phyloP scores from a whole-genome alignment of 2,329 filamentous ascomycete genomes.

The Drechslerella stenobrocha region DNA sequence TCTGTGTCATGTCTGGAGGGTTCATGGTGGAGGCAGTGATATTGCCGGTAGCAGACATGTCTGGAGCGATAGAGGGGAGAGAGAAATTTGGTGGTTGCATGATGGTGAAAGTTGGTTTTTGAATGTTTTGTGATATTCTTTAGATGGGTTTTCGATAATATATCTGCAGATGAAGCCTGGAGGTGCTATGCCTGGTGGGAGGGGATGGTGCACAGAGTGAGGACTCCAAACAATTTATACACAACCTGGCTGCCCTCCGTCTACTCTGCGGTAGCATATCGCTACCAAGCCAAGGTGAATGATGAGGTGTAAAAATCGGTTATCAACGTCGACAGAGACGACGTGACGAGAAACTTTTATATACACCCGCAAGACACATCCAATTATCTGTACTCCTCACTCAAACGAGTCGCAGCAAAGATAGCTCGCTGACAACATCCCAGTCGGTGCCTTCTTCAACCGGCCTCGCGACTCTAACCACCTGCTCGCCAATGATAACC shows the following conservation, averaged over 20 bases:
- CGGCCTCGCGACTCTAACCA: slow-evolving; percentile 3
- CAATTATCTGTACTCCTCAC: no score
- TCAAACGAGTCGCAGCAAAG: not conserved
- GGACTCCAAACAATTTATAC: no score
- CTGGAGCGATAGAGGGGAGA: not conserved
- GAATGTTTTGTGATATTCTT: no score
- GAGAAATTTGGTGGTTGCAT: slow-evolving; percentile 38
- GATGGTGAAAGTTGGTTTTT: slow-evolving; percentile 4
- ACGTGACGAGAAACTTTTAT: no score
- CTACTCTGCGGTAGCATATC: no score
- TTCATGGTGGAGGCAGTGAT: slow-evolving; percentile 1
- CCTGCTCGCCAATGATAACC: slow-evolving; percentile 15
- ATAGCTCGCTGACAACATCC: slow-evolving; percentile 42
- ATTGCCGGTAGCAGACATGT: not conserved
- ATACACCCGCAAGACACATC: no score
- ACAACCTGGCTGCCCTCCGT: no score
- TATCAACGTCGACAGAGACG: no score
- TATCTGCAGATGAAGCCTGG: not conserved
- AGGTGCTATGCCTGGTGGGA: no score
- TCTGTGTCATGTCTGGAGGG: slow-evolving; percentile 10
- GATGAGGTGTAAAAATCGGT: not conserved
- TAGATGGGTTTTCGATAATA: no score
- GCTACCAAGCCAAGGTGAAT: not conserved
- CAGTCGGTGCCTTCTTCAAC: slow-evolving; percentile 31
- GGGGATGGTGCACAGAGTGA: no score